A percentile compares a stretch with the other conserved stretches of the same genome.
Evolutionary conservation across 2,329 filamentous ascomycete genomes (phyloP).

Genomic region (Neurospora crassa): DNA sequence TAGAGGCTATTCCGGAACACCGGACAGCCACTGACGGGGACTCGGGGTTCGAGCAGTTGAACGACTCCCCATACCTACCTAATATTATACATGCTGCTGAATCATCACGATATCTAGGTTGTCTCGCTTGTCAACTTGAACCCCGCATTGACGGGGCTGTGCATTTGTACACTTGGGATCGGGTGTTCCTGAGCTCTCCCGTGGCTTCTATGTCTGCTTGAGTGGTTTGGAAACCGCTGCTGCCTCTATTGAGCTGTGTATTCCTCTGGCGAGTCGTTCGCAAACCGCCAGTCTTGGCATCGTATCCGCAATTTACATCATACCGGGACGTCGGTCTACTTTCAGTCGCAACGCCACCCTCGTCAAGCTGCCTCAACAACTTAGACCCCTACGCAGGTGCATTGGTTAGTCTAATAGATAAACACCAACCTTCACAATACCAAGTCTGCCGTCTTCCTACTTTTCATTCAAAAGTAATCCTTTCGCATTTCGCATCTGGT

Average conservation of each 20-base stretch:
- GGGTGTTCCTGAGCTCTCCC: background rate
- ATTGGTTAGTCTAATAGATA: background rate
- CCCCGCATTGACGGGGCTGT: constrained; percentile 3
- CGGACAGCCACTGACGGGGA: background rate
- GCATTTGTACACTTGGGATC: background rate
- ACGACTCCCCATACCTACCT: background rate
- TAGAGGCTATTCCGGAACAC: background rate
- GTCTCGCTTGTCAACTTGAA: background rate
- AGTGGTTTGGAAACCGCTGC: background rate
- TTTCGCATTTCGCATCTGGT: background rate
- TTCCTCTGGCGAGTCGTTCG: background rate
- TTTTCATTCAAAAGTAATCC: background rate
- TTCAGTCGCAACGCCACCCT: background rate
- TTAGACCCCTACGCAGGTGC: background rate
- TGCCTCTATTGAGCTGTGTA: background rate
- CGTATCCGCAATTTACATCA: background rate
- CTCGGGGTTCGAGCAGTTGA: background rate
- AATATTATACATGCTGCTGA: background rate
- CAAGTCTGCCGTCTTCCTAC: background rate
- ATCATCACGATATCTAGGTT: background rate
- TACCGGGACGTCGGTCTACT: background rate
- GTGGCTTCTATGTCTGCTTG: background rate
- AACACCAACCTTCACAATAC: background rate
- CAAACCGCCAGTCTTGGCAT: background rate
- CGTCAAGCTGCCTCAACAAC: too few relatives aligned